Conservation (phyloP, 192 early-diverging fungal species). For the Coemansia asiatica region DNA sequence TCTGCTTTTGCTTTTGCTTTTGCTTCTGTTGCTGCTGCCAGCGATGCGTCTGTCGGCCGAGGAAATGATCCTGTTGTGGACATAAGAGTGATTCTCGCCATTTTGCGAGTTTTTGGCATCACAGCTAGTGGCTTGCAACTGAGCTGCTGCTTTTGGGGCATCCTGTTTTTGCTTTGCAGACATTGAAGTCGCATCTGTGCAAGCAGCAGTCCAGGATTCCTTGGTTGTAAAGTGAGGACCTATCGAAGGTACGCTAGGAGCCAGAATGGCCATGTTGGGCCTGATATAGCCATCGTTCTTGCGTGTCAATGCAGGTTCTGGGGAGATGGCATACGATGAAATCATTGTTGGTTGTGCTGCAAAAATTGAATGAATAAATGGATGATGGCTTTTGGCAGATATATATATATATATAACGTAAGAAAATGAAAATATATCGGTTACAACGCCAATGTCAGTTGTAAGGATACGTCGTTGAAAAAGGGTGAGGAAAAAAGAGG, state of each 20-base stretch:
- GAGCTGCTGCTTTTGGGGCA: not conserved
- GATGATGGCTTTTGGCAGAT: not conserved
- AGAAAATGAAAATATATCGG: not conserved
- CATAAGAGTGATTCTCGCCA: not conserved
- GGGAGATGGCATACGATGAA: conserved; percentile 2
- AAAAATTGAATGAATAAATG: too few relatives aligned
- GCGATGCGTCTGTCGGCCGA: not conserved
- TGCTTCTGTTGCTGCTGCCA: not conserved
- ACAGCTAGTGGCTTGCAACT: not conserved
- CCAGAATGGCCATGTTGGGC: not conserved
- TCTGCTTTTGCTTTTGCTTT: not conserved
- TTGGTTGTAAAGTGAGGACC: not conserved
- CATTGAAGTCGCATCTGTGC: not conserved
- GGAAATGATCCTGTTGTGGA: not conserved
- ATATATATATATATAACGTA: not conserved
- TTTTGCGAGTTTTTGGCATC: not conserved
- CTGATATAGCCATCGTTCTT: not conserved
- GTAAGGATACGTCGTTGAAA: not conserved
- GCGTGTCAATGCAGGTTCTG: not conserved
- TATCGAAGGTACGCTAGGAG: not conserved
- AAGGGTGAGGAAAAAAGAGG: not conserved
- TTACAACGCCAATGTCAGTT: not conserved
- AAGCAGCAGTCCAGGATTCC: not conserved
- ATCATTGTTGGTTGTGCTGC: not conserved
- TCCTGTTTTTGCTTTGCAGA: not conserved